A percentile compares a stretch with the other conserved stretches of the same genome.
These are phyloP conservation scores for Zasmidium cellare DNA, from an alignment of 2,329 filamentous ascomycete genomes.

Conservation along the genomic window DNA sequence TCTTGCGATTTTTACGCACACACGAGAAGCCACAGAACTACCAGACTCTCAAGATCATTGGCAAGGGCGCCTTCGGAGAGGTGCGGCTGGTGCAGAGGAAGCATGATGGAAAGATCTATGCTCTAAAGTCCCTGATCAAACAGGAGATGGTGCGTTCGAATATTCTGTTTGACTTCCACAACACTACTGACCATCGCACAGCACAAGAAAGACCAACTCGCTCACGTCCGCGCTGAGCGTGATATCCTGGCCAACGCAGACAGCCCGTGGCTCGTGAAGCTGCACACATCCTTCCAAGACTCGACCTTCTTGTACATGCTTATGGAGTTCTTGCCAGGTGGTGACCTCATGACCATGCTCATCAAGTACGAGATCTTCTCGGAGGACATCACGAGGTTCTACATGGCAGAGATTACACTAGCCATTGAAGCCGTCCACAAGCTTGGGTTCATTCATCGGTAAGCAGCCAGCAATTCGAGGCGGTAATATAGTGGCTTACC, in stretches of 20 bases:
- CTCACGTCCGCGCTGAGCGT: constrained; percentile 94
- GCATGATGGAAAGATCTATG: constrained; percentile 94
- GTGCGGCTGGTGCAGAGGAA: constrained; percentile 97
- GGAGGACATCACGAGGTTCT: constrained; percentile 97
- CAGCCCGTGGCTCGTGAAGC: constrained; percentile 98
- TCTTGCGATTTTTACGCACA: constrained; percentile 89
- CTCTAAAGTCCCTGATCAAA: constrained; percentile 97
- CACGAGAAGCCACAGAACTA: constrained; percentile 95
- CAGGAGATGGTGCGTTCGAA: constrained; percentile 76
- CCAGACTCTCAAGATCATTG: constrained; percentile 94
- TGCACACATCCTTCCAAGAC: constrained; percentile 98
- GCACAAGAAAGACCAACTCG: constrained; percentile 97
- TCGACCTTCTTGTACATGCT: constrained; percentile 95
- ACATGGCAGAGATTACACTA: constrained; percentile 96
- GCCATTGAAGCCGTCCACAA: constrained; percentile 99
- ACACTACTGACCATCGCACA: constrained; percentile 28
- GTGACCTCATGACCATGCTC: constrained; percentile 99
- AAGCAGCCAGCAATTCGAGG: constrained; percentile 25
- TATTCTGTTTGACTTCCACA: background rate
- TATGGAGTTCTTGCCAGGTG: constrained; percentile 98
- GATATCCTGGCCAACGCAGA: constrained; percentile 99
- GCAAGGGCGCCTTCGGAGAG: constrained; percentile 97
- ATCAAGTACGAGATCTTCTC: constrained; percentile 99
- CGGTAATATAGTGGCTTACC: constrained; percentile 6
- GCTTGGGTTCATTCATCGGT: constrained; percentile 97